phyloP scores from a whole-genome alignment of 257 asterid species.

The Petunia secreta region DNA sequence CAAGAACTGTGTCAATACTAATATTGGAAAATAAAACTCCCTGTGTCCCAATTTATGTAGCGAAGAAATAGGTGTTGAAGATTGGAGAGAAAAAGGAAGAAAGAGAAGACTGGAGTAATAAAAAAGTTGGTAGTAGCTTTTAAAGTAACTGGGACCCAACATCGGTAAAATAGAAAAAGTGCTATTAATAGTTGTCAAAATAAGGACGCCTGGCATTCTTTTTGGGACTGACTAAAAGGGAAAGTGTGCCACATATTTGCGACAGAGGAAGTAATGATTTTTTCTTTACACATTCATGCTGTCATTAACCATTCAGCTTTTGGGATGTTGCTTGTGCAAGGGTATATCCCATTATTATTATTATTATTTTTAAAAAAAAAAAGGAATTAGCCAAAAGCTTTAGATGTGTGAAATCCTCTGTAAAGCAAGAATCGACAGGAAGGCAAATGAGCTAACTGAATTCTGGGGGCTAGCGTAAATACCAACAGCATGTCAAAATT shows the following conservation, averaged over 20 bases:
- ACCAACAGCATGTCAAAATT: background rate
- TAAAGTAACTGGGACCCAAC: too few relatives aligned
- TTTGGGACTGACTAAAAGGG: too few relatives aligned
- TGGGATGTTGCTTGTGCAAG: background rate
- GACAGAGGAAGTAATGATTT: too few relatives aligned
- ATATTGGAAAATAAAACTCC: background rate
- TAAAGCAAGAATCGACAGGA: background rate
- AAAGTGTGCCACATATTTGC: too few relatives aligned
- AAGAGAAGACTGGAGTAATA: too few relatives aligned
- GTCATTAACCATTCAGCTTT: constrained; percentile 10
- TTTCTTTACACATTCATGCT: background rate
- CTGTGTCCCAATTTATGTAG: too few relatives aligned
- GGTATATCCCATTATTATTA: background rate
- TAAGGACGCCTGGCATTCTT: too few relatives aligned
- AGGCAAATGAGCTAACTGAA: background rate
- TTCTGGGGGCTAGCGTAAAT: constrained; percentile 1
- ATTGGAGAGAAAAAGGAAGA: too few relatives aligned
- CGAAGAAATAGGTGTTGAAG: too few relatives aligned
- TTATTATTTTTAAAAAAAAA: background rate
- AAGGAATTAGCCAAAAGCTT: background rate
- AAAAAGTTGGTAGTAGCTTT: too few relatives aligned
- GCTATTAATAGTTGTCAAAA: too few relatives aligned
- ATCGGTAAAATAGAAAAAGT: too few relatives aligned
- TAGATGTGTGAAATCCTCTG: constrained; percentile 7
- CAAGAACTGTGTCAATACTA: background rate